Conservation (phyloP, 176 grass and related monocot genomes). For the Thalia dealbata region DNA sequence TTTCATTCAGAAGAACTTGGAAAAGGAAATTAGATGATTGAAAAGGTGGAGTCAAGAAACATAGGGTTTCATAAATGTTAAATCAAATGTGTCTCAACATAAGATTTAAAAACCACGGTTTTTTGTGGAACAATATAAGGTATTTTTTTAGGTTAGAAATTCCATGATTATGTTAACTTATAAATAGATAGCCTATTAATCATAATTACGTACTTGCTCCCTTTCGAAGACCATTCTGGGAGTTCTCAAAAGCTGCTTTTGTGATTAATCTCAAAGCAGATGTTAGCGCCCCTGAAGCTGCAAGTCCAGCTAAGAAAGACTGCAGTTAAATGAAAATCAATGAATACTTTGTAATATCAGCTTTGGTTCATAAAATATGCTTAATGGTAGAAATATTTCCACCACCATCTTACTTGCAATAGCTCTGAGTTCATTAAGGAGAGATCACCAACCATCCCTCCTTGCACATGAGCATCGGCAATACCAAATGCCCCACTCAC, state of each 20-base stretch:
- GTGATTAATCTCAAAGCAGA: slow-evolving; percentile 48
- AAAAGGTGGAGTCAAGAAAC: neutral
- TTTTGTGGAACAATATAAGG: neutral
- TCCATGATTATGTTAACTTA: neutral
- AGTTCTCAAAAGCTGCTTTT: slow-evolving; percentile 59
- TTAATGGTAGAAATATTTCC: neutral
- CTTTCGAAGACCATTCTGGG: slow-evolving; percentile 51
- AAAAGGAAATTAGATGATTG: neutral
- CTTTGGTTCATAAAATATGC: neutral
- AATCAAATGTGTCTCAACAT: neutral
- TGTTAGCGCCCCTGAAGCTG: slow-evolving; percentile 46
- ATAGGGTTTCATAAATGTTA: neutral
- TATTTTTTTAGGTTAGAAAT: slow-evolving; percentile 1
- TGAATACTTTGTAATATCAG: neutral
- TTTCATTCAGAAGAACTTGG: neutral
- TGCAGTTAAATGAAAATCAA: slow-evolving; percentile 19
- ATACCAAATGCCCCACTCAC: slow-evolving; percentile 72
- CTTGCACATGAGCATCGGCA: slow-evolving; percentile 83
- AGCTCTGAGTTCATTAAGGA: slow-evolving; percentile 93
- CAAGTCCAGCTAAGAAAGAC: slow-evolving; percentile 57
- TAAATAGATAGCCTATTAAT: neutral
- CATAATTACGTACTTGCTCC: slow-evolving; percentile 41
- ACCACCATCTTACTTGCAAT: slow-evolving; percentile 45
- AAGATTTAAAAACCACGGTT: neutral
- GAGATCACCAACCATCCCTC: slow-evolving; percentile 85